Evolutionary conservation across 805 yeast genomes (phyloP).

Genomic region (Hanseniaspora jakobsenii): DNA sequence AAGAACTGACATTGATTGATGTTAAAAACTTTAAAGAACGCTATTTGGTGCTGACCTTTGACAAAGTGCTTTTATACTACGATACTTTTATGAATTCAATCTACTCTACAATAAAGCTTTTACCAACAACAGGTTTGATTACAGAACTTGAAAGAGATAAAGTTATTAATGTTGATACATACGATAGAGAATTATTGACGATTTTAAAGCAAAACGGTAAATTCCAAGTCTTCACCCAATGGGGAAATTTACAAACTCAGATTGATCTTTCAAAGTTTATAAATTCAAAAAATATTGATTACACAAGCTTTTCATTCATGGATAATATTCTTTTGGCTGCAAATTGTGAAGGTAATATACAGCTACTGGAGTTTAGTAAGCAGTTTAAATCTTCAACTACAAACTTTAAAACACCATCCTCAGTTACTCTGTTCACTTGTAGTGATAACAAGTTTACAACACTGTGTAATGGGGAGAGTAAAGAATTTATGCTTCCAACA

Average conservation of each 20-base stretch:
- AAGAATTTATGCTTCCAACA: slow-evolving; percentile 21
- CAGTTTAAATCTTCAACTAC: slow-evolving; percentile 17
- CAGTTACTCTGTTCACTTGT: slow-evolving; percentile 21
- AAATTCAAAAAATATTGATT: slow-evolving; percentile 15
- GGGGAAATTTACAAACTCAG: slow-evolving; percentile 21
- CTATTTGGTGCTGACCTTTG: slow-evolving; percentile 18
- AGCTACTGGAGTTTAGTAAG: slow-evolving; percentile 25
- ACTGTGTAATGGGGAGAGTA: not conserved
- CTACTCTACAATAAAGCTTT: slow-evolving; percentile 4
- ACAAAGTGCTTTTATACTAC: slow-evolving; percentile 19
- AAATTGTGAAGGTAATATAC: slow-evolving; percentile 21
- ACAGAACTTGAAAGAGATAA: slow-evolving; percentile 7
- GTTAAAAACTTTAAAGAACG: slow-evolving; percentile 17
- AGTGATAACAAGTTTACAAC: slow-evolving; percentile 20
- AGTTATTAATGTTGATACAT: slow-evolving; percentile 16
- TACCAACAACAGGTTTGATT: slow-evolving; percentile 8
- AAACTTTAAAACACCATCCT: slow-evolving; percentile 21
- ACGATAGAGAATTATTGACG: slow-evolving; percentile 20
- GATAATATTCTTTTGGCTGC: slow-evolving; percentile 19
- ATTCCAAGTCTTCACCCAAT: slow-evolving; percentile 21
- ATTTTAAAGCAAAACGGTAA: slow-evolving; percentile 21
- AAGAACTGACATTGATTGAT: slow-evolving; percentile 13
- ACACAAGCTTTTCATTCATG: slow-evolving; percentile 18
- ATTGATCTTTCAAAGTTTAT: slow-evolving; percentile 20
- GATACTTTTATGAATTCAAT: slow-evolving; percentile 18